Conservation (phyloP, 495 filamentous ascomycete genomes). For the Hamigera avellanea region DNA sequence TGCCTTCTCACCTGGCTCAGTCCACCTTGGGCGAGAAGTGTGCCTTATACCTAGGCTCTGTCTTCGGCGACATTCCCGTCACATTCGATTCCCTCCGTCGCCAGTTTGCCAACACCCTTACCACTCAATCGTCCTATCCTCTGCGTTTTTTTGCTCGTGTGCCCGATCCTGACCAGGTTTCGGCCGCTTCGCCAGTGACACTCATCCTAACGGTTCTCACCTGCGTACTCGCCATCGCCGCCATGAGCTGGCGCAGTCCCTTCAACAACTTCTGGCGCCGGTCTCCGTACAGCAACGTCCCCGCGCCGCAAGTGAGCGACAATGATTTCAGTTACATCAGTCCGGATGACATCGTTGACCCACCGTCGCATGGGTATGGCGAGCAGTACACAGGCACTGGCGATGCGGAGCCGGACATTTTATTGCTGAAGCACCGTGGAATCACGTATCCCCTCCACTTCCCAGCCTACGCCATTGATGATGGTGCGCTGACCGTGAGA, state of each 20-base stretch:
- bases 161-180: background rate
- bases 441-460: conserved; percentile 68
- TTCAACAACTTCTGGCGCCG: conserved; percentile 37
- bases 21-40: conserved; percentile 37
- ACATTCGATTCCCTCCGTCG: conserved; percentile 30
- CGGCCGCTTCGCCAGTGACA: background rate
- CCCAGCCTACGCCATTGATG: conserved; percentile 68
- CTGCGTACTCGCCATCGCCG: conserved; percentile 37
- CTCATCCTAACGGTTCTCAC: conserved; percentile 38
- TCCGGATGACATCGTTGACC: conserved; percentile 48
- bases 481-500: conserved; percentile 57
- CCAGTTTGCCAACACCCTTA: conserved; percentile 22
- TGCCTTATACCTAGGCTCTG: conserved; percentile 38
- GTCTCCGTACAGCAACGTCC: conserved; percentile 35
- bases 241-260: conserved; percentile 56
- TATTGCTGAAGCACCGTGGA: conserved; percentile 62
- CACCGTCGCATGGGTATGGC: conserved; percentile 12
- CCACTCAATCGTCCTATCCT: conserved; percentile 21
- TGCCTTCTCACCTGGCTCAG: conserved; percentile 34
- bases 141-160: conserved; percentile 14
- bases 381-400: conserved; percentile 21
- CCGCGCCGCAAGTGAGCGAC: conserved; percentile 53
- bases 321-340: conserved; percentile 76
- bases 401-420: conserved; percentile 57
- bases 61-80: conserved; percentile 42